Base-by-base conservation (phyloP, 2,329 filamentous ascomycete genomes). In the Cyphellophora europaea region DNA sequence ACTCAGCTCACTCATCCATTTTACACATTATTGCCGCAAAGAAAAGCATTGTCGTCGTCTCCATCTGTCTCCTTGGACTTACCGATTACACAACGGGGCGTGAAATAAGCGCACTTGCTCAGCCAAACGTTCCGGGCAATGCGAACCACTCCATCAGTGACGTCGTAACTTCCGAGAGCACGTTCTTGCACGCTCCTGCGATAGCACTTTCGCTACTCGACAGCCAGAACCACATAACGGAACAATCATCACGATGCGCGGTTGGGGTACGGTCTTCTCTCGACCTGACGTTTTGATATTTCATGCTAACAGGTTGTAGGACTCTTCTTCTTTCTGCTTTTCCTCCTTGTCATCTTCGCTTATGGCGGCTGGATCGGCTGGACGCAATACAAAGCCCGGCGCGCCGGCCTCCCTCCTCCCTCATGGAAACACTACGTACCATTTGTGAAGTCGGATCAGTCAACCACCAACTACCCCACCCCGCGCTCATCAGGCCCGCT, bases 281-380 rank as follows among this genome's bases (percentile, higher is more conserved):
- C n/a, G n/a, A n/a, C n/a, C n/a, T n/a, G n/a, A n/a, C n/a, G n/a
- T n/a, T 13, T 11, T 14, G 16, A 12, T 13, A 16, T 13, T 10
- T 5, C 5, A 8, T 6, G 4, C 30, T 23, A 13, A n/a, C 12
- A 13, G 30, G 12, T 32, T 15, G 10, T 30, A 45, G 77, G 79
- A 53, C 72, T 79, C 44, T 76, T 88, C 62, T 71, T 87, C 56
- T 77, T 93, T 54, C 70, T 85, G 52, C 57, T 89, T 52, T 50
- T 85, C 47, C 62, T 86, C 48, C 55, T 83, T 50, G 53, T 75
- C 35, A 41, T 79, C 36, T 57, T 66, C 36, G 73, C 61, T 16
- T 76, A 64, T 38, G 59, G 71, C 37, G 77, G 71, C 52, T 89
- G 80, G 77, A 63, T 86, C 41, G 59, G 77, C 51, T 87, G 79